phyloP scores from a whole-genome alignment of 352 stramenopile genomes.

The Phytophthora hibernalis region DNA sequence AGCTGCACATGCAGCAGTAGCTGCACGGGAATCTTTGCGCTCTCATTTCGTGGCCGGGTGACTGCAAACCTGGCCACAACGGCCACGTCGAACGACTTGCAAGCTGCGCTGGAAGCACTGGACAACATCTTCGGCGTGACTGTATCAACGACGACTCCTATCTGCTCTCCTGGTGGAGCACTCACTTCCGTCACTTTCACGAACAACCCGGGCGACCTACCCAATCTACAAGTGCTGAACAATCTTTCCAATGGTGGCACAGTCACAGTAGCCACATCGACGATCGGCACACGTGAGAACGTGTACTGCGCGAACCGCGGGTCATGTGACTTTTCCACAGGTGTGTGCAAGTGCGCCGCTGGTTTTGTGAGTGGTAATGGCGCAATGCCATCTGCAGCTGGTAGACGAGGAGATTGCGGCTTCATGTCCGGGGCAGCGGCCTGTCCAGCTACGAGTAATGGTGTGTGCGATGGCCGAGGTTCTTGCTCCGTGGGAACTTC shows the following conservation, averaged over 20 bases:
- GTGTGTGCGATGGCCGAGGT: conserved; percentile 53
- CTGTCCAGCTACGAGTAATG: conserved; percentile 50
- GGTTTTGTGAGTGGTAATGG: conserved; percentile 74
- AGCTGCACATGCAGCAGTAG: conserved; percentile 53
- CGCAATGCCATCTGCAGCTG: conserved; percentile 31
- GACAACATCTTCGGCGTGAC: conserved; percentile 63
- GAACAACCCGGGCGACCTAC: conserved; percentile 67
- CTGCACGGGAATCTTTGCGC: conserved; percentile 62
- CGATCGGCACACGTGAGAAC: conserved; percentile 58
- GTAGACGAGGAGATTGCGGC: conserved; percentile 61
- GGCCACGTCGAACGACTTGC: conserved; percentile 43
- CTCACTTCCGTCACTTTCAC: conserved; percentile 78
- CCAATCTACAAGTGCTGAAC: conserved; percentile 55
- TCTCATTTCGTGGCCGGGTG: conserved; percentile 70
- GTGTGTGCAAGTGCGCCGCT: conserved; percentile 71
- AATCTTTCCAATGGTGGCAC: conserved; percentile 39
- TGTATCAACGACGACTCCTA: conserved; percentile 29
- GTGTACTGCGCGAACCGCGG: conserved; percentile 89
- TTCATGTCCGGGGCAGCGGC: conserved; percentile 24
- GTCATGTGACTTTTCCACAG: conserved; percentile 59
- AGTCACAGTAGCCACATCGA: conserved; percentile 8
- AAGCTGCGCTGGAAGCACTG: conserved; percentile 63
- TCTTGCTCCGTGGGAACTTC: conserved; percentile 51
- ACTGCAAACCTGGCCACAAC: conserved; percentile 59
- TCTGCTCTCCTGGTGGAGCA: conserved; percentile 46